Percentiles rank a stretch among this genome's conserved stretches.
Conservation (phyloP, 805 yeast genomes). For the Saccharomycopsis fermentans region DNA sequence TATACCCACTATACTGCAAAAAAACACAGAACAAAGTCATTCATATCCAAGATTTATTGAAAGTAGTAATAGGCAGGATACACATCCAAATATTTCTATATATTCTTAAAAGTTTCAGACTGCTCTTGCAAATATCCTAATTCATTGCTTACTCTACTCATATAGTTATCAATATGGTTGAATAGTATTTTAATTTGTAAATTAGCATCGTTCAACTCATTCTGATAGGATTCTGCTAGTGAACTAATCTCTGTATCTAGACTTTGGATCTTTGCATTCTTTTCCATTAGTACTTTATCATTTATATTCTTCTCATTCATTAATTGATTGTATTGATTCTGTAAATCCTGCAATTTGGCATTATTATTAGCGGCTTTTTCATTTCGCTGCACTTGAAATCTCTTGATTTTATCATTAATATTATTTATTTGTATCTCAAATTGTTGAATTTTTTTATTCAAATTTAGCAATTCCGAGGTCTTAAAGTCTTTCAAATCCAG, state of each 20-base stretch:
- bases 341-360: slow-evolving; percentile 27
- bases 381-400: slow-evolving; percentile 29
- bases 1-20: neutral
- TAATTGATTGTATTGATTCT: slow-evolving; percentile 29
- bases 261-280: slow-evolving; percentile 28
- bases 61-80: neutral
- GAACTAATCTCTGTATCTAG: slow-evolving; percentile 30
- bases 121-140: neutral
- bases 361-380: slow-evolving; percentile 29
- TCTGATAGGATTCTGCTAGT: slow-evolving; percentile 27
- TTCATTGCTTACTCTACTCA: slow-evolving; percentile 12
- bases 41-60: neutral
- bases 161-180: slow-evolving; percentile 21
- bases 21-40: neutral
- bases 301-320: slow-evolving; percentile 29
- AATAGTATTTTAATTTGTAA: slow-evolving; percentile 22
- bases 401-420: slow-evolving; percentile 31
- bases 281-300: slow-evolving; percentile 30
- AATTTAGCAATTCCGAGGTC: slow-evolving; percentile 9
- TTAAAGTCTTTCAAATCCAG: slow-evolving; percentile 15
- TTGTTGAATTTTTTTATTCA: slow-evolving; percentile 32
- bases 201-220: slow-evolving; percentile 32
- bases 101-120: neutral
- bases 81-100: neutral
- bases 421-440: slow-evolving; percentile 31